These are phyloP conservation scores for Pulveroboletus sp. DNA, from an alignment of 768 basidiomycete species.

Conservation along the genomic window DNA sequence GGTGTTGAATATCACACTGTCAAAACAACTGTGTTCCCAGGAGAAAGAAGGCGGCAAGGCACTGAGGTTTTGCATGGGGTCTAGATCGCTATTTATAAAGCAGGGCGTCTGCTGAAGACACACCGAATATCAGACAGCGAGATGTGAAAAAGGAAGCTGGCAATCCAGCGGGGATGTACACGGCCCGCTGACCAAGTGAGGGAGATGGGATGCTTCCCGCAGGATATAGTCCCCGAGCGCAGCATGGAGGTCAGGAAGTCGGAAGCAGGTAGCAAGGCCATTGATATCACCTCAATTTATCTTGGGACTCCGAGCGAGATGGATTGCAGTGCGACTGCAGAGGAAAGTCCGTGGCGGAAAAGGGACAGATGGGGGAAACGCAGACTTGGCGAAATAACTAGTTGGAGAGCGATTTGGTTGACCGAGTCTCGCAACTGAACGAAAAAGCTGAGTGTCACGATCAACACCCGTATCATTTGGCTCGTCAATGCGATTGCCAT, in stretches of 20 bases:
- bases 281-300: background rate
- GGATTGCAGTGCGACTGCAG: background rate
- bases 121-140: background rate
- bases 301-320: background rate
- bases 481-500: background rate
- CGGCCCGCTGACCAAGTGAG: background rate
- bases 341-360: background rate
- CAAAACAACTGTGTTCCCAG: background rate
- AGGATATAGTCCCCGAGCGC: background rate
- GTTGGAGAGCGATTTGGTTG: too few relatives aligned
- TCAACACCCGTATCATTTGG: background rate
- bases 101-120: background rate
- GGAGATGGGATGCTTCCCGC: background rate
- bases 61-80: background rate
- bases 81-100: too few relatives aligned
- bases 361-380: background rate
- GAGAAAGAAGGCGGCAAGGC: background rate
- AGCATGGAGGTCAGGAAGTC: too few relatives aligned
- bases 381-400: background rate
- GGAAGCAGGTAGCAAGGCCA: background rate
- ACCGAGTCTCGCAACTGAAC: background rate
- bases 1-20: background rate
- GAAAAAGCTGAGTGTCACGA: background rate
- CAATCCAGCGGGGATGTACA: background rate
- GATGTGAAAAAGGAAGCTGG: background rate